These are phyloP conservation scores for Eimeria falciformis DNA, from an alignment of 169 alveolate species.

Conservation along the genomic window DNA sequence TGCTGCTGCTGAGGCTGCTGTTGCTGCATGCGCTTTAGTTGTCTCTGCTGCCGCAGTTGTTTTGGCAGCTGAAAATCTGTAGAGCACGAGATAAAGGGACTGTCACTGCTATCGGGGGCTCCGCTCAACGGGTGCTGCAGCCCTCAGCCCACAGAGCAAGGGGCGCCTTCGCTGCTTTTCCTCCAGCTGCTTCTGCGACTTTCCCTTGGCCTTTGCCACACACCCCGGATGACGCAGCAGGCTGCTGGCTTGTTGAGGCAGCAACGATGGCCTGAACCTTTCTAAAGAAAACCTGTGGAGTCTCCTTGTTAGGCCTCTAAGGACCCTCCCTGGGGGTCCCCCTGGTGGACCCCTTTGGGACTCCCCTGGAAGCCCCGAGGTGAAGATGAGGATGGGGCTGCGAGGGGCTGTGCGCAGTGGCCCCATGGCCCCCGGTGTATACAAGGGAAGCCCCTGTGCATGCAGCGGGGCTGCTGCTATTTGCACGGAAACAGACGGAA, in stretches of 20 bases:
- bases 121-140: constrained; percentile 19
- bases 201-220: neutral
- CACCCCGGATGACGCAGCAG: constrained; percentile 17
- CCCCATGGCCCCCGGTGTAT: neutral
- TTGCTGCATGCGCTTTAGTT: neutral
- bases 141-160: constrained; percentile 16
- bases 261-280: neutral
- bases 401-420: neutral
- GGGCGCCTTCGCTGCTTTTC: neutral
- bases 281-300: neutral
- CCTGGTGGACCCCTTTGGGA: neutral
- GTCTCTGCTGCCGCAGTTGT: constrained; percentile 7
- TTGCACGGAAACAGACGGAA: neutral
- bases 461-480: neutral
- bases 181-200: neutral
- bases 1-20: neutral
- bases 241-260: neutral
- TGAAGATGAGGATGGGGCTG: neutral
- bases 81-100: neutral
- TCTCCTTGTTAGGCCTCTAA: neutral
- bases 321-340: neutral
- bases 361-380: neutral
- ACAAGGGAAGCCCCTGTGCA: neutral
- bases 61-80: neutral
- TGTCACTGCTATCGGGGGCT: neutral